phyloP scores from a whole-genome alignment of 2,329 filamentous ascomycete species.

The Colletotrichum sp. region DNA sequence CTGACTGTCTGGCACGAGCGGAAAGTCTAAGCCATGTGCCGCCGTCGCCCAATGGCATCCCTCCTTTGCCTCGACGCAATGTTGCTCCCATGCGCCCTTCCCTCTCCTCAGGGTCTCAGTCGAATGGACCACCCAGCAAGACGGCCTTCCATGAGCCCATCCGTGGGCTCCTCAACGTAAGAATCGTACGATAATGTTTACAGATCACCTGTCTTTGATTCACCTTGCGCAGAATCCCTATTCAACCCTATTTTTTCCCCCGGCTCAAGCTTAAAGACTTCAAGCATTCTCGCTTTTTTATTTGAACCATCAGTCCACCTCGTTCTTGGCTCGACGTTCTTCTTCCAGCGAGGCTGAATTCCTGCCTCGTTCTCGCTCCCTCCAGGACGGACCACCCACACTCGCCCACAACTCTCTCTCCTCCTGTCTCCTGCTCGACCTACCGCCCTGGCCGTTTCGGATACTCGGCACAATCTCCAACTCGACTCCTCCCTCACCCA shows the following conservation, averaged over 20 bases:
- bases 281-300: constrained; percentile 10
- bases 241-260: constrained; percentile 12
- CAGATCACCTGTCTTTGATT: constrained; percentile 22
- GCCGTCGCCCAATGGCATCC: not conserved
- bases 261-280: constrained; percentile 17
- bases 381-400: not conserved
- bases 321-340: constrained; percentile 12
- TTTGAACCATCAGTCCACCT: constrained; percentile 1
- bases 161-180: constrained; percentile 10
- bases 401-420: not conserved
- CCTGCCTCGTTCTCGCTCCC: constrained; percentile 8
- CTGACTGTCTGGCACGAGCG: not conserved
- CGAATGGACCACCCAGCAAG: constrained; percentile 13
- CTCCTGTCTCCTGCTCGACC: not conserved
- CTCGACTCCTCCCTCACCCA: not conserved
- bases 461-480: not conserved
- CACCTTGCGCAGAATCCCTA: not conserved
- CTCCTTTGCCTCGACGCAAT: not conserved
- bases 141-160: constrained; percentile 17
- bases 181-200: constrained; percentile 23
- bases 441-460: constrained; percentile 3
- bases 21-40: not conserved
- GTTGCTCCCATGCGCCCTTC: not conserved
- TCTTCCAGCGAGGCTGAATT: constrained; percentile 10
- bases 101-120: constrained; percentile 6